A percentile compares a stretch with the other conserved stretches of the same genome.
Evolutionary conservation across 2,329 filamentous ascomycete genomes (phyloP).

Genomic region (Thelonectria discophora): DNA sequence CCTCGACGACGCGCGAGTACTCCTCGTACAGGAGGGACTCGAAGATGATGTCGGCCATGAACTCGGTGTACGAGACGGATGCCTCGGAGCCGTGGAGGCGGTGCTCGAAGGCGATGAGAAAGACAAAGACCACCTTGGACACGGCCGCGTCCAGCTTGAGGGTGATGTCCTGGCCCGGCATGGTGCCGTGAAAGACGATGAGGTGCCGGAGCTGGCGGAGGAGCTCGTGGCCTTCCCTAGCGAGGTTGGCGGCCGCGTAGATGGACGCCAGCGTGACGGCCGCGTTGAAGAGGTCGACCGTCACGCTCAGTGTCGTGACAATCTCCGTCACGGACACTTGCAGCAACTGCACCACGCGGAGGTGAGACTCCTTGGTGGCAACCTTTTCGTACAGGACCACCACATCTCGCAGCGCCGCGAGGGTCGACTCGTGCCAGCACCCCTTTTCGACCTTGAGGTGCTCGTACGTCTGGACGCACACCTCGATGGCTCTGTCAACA

Average conservation of each 20-base stretch:
- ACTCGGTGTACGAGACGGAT: slow-evolving; percentile 51
- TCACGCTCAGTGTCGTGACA: slow-evolving; percentile 46
- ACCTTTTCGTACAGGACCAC: slow-evolving; percentile 53
- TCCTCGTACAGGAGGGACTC: slow-evolving; percentile 39
- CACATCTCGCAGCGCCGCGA: slow-evolving; percentile 54
- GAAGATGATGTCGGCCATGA: slow-evolving; percentile 44
- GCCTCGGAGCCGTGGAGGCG: slow-evolving; percentile 47
- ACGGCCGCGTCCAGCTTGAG: slow-evolving; percentile 50
- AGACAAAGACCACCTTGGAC: slow-evolving; percentile 52
- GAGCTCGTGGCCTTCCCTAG: slow-evolving; percentile 51
- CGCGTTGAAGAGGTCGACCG: slow-evolving; percentile 58
- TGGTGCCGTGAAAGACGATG: slow-evolving; percentile 51
- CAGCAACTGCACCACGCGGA: slow-evolving; percentile 50
- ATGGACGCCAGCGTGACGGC: slow-evolving; percentile 57
- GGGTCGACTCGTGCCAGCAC: slow-evolving; percentile 56
- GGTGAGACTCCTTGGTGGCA: slow-evolving; percentile 49
- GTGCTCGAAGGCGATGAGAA: slow-evolving; percentile 56
- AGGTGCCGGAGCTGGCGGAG: slow-evolving; percentile 60
- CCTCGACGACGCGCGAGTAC: slow-evolving; percentile 36
- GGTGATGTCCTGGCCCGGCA: slow-evolving; percentile 50
- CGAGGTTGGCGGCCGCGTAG: slow-evolving; percentile 53
- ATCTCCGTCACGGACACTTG: slow-evolving; percentile 53
- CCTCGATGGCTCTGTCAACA: slow-evolving; percentile 47
- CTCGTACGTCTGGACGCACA: slow-evolving; percentile 53
- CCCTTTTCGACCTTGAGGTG: slow-evolving; percentile 54